Evolutionary conservation across 225 moss, liverwort and hornwort species (phyloP).

Genomic region (Polytrichum commune): DNA sequence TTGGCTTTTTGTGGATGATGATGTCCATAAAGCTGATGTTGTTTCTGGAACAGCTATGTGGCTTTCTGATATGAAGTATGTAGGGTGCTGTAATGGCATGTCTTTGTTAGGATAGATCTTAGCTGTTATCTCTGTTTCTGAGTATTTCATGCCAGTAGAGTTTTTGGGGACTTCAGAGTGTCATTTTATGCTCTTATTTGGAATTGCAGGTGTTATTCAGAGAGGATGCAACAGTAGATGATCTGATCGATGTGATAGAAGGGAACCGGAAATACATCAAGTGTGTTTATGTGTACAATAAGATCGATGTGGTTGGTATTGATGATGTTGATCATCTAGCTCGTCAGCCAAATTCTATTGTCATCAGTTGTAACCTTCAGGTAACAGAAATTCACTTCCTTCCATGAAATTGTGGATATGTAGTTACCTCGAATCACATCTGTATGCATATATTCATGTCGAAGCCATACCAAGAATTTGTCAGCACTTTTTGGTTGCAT

Average conservation of each 20-base stretch:
- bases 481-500: too few species aligned
- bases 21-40: too few species aligned
- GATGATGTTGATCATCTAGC: slow-evolving; percentile 98
- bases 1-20: too few species aligned
- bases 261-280: slow-evolving; percentile 99
- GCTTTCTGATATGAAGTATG: too few species aligned
- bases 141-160: background rate
- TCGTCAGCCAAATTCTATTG: slow-evolving; percentile 96
- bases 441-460: background rate
- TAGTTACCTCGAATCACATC: too few species aligned
- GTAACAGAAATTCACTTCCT: slow-evolving; percentile 22
- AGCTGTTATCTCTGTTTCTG: too few species aligned
- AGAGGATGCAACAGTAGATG: slow-evolving; percentile 99
- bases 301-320: slow-evolving; percentile 99
- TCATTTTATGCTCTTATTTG: slow-evolving; percentile 11
- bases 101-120: too few species aligned
- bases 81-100: too few species aligned
- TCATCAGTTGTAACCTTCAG: slow-evolving; percentile 99
- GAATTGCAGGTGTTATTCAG: slow-evolving; percentile 86
- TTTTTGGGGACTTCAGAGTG: slow-evolving; percentile 8
- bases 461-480: too few species aligned
- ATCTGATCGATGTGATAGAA: slow-evolving; percentile 99
- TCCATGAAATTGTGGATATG: too few species aligned
- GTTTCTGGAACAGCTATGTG: too few species aligned
- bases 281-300: slow-evolving; percentile 99